A percentile compares a stretch with the other conserved stretches of the same genome.
Conservation (phyloP, 345 rosid genomes). For the Citrus medica region DNA sequence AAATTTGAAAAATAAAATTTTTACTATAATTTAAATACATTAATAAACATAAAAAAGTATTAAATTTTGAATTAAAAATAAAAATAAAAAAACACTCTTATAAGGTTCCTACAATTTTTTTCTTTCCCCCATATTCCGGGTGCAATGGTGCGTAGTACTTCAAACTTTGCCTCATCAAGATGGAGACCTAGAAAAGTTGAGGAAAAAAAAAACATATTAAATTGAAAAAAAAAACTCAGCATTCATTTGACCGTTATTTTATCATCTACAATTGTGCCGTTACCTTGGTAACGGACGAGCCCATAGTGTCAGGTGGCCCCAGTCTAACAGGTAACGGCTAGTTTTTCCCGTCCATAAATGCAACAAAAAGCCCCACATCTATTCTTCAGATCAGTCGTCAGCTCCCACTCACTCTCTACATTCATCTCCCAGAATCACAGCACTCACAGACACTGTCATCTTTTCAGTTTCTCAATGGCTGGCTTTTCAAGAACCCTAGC, state of each 20-base stretch:
- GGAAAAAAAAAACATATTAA: neutral
- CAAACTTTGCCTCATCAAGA: neutral
- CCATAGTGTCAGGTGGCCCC: conserved; percentile 8
- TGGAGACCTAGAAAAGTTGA: neutral
- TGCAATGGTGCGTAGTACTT: neutral
- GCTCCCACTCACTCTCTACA: neutral
- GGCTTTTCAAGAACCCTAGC: conserved; percentile 4
- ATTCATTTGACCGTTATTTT: conserved; percentile 5
- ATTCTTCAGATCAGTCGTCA: neutral
- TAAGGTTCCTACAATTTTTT: too few relatives aligned
- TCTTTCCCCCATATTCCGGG: too few relatives aligned
- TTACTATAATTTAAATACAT: too few relatives aligned
- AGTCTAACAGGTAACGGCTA: conserved; percentile 37
- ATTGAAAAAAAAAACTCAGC: neutral
- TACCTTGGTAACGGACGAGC: neutral
- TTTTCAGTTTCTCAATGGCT: conserved; percentile 19
- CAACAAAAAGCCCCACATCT: neutral
- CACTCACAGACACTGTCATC: neutral
- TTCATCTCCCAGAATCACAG: neutral
- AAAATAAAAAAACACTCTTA: too few relatives aligned
- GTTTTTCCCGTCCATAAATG: conserved; percentile 24
- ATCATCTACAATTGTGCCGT: neutral
- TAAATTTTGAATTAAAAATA: too few relatives aligned
- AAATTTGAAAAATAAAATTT: too few relatives aligned
- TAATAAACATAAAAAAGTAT: too few relatives aligned